Evolutionary conservation across 2,329 filamentous ascomycete species (phyloP).

Genomic region (Colletotrichum orchidophilum): DNA sequence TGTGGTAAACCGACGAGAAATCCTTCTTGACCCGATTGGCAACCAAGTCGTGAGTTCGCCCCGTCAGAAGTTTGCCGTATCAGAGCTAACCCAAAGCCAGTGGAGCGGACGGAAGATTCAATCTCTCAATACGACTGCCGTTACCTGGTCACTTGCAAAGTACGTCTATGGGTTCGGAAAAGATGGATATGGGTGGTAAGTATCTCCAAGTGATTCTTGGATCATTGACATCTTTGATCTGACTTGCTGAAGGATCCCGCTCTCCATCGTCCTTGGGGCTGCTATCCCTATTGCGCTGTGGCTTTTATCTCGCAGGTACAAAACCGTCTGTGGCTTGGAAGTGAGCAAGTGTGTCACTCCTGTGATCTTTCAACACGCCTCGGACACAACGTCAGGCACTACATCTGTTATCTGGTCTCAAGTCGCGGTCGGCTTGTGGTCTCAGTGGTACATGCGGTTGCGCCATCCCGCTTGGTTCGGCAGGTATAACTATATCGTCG

Average conservation of each 20-base stretch:
- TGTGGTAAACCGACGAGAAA: constrained; percentile 50
- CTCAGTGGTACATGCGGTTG: constrained; percentile 41
- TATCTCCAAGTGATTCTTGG: not conserved
- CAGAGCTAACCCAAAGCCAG: not conserved
- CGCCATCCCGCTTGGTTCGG: constrained; percentile 39
- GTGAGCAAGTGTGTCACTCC: constrained; percentile 25
- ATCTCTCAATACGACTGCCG: constrained; percentile 51
- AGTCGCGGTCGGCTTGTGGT: constrained; percentile 46
- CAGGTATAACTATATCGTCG: constrained; percentile 40
- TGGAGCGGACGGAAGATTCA: constrained; percentile 60
- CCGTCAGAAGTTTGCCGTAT: too few species aligned
- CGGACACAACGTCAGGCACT: constrained; percentile 30
- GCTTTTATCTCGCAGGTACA: constrained; percentile 24
- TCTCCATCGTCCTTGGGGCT: constrained; percentile 49
- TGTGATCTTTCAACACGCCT: constrained; percentile 32
- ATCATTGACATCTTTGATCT: constrained; percentile 27
- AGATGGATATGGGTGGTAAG: constrained; percentile 26
- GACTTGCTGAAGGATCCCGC: constrained; percentile 46
- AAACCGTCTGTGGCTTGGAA: constrained; percentile 30
- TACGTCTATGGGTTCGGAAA: constrained; percentile 35
- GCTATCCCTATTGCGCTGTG: constrained; percentile 13
- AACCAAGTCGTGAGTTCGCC: constrained; percentile 27
- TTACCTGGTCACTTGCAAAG: constrained; percentile 40
- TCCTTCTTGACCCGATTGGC: constrained; percentile 42
- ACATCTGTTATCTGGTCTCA: constrained; percentile 31